Base-by-base conservation (phyloP, 768 basidiomycete genomes). In the Lyophyllum shimeji region DNA sequence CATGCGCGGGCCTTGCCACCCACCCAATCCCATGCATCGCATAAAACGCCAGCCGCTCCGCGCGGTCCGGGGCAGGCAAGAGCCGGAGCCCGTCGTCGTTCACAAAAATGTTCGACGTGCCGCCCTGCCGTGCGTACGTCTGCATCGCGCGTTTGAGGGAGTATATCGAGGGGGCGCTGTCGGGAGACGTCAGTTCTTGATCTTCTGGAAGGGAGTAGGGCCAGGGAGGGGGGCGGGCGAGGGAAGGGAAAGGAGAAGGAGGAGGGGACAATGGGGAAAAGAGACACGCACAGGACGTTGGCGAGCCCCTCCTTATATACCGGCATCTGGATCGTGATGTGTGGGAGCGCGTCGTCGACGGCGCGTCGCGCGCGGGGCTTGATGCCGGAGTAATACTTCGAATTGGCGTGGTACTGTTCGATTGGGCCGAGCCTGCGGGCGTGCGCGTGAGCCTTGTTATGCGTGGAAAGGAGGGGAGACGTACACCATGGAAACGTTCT, bases 81-180 rank as follows among this genome's bases (percentile, higher is more conserved):
- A 74, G 69, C 20, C 79, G 63, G 46, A 93, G 68, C 12, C 91
- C 92, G 66, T 93, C 90, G 59, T 95, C 92, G 61, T 87, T 86
- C 45, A 94, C 75, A 51, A 93, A 82, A 62, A 94, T 89, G 8
- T 81, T 76, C 24, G 84, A 87, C 1, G 86, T 85, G 0, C 90
- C 91, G 53, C 92, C 90, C 66, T 94, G 92, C 1, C 90, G 78
- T 1, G 91, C 90, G 66, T 93, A 91, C 1, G 89, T 91, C 71
- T 90, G 88, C 84, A 92, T 91, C 0, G 90, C 90, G 68, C 83
- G 84, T 67, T 92, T 92, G 59, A 93, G 66, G 0, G 84, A 85
- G 50, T 83, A 78, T 48, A 94, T 85, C 5, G 86, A 87, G 0
- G 90, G 90, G 0, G 81, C 71, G 50, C 85, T 87, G 52, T 21